These are phyloP conservation scores for Colletotrichum incanum DNA, from an alignment of 2,329 filamentous ascomycete genomes.

Conservation along the genomic window DNA sequence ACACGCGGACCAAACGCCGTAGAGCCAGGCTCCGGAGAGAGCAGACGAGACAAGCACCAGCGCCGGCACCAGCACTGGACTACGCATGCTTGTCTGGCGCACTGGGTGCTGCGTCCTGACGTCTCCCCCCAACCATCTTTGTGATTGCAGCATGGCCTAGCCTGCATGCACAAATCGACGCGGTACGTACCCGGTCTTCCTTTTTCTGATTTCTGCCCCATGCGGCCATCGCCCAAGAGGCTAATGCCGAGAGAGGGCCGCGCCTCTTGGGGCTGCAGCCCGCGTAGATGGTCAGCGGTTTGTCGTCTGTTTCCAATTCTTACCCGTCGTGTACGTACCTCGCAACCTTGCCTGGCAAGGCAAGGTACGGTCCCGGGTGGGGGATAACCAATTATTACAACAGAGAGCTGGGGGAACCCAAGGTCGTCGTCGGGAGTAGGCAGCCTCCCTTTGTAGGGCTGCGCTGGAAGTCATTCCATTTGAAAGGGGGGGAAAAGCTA, in stretches of 20 bases:
- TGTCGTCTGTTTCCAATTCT: constrained; percentile 42
- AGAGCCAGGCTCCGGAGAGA: neutral
- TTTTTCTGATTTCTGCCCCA: constrained; percentile 34
- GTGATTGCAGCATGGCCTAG: constrained; percentile 30
- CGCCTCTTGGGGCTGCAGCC: constrained; percentile 43
- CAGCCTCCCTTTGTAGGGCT: neutral
- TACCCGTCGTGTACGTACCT: constrained; percentile 41
- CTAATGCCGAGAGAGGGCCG: constrained; percentile 43
- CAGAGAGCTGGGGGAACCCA: constrained; percentile 23
- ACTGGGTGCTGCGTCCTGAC: constrained; percentile 34
- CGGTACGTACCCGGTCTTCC: constrained; percentile 26
- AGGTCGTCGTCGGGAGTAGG: constrained; percentile 10
- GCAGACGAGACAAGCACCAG: constrained; percentile 20
- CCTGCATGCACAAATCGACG: constrained; percentile 36
- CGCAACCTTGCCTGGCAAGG: constrained; percentile 32
- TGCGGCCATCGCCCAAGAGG: constrained; percentile 38
- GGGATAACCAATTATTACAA: constrained; percentile 37
- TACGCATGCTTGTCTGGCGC: constrained; percentile 11
- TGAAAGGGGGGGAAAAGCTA: constrained; percentile 10
- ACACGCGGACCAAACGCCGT: constrained; percentile 17
- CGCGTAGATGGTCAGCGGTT: constrained; percentile 39
- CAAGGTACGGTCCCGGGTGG: constrained; percentile 41
- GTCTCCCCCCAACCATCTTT: constrained; percentile 36
- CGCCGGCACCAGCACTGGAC: constrained; percentile 8
- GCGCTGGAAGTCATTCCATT: neutral